A percentile compares a stretch with the other conserved stretches of the same genome.
These are phyloP conservation scores for Dittrichia graveolens DNA, from an alignment of 129 eudicot species.

Conservation along the genomic window DNA sequence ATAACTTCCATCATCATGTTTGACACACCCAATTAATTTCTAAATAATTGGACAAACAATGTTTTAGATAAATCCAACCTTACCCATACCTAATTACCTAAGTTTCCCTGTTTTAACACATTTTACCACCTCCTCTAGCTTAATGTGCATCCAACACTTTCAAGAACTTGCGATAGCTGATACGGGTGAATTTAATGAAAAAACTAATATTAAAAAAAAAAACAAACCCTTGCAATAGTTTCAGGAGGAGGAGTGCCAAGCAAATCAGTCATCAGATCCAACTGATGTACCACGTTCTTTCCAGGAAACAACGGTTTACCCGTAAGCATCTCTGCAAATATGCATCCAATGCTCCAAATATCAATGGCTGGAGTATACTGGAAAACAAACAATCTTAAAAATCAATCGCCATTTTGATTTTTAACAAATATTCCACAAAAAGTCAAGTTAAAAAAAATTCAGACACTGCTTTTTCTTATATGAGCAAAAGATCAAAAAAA, in stretches of 20 bases:
- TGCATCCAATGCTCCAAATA: conserved; percentile 99
- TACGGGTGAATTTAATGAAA: neutral
- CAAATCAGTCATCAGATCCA: conserved; percentile 87
- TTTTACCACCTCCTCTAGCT: neutral
- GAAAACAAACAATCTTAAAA: conserved; percentile 35
- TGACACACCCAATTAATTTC: no score
- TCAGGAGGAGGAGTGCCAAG: conserved; percentile 90
- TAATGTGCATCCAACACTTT: neutral
- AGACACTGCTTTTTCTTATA: neutral
- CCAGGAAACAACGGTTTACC: conserved; percentile 96
- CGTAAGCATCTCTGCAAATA: conserved; percentile 95
- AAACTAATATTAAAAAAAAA: neutral
- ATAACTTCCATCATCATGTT: no score
- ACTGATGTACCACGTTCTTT: conserved; percentile 85
- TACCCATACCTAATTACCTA: neutral
- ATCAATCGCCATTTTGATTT: neutral
- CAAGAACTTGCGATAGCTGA: neutral
- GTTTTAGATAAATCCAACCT: neutral
- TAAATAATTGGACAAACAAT: neutral
- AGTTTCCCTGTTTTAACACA: neutral
- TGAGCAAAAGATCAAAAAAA: neutral
- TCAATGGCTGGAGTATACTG: conserved; percentile 98
- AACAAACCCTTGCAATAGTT: conserved; percentile 71
- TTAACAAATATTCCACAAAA: neutral
- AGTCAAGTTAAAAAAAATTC: neutral